Percentiles rank a stretch among this genome's conserved stretches.
phyloP scores from a whole-genome alignment of 495 filamentous ascomycete species.

The Hyaloscypha hepaticicola region DNA sequence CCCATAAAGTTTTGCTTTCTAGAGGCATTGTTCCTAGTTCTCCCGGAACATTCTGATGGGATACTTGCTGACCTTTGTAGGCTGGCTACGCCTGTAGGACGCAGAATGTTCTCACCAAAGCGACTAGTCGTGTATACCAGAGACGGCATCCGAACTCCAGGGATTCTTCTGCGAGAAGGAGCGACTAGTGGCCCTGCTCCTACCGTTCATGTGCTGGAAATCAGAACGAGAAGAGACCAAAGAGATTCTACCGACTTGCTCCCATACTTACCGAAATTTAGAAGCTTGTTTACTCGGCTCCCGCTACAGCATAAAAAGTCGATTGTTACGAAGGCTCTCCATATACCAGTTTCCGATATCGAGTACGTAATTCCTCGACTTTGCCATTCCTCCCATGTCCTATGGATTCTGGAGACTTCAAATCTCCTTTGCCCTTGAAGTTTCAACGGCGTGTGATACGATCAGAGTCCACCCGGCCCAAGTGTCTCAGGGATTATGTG shows the following conservation, averaged over 20 bases:
- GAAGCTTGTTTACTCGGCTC: constrained; percentile 56
- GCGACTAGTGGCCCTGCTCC: constrained; percentile 58
- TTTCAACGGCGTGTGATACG: too few relatives aligned
- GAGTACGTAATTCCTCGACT: constrained; percentile 46
- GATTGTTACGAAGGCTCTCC: constrained; percentile 61
- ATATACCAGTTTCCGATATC: constrained; percentile 68
- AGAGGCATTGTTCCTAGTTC: too few relatives aligned
- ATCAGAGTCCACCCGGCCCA: too few relatives aligned
- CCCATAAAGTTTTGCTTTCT: too few relatives aligned
- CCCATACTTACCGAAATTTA: constrained; percentile 70
- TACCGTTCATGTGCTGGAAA: constrained; percentile 72
- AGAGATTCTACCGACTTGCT: constrained; percentile 76
- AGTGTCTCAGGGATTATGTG: neutral
- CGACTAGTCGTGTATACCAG: constrained; percentile 69
- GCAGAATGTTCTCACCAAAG: constrained; percentile 70
- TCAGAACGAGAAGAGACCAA: constrained; percentile 57
- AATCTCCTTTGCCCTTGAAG: neutral
- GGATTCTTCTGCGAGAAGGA: constrained; percentile 76
- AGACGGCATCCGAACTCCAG: constrained; percentile 76
- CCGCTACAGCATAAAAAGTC: constrained; percentile 51
- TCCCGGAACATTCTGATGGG: too few relatives aligned
- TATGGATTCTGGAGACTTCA: neutral
- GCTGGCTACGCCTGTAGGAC: constrained; percentile 73
- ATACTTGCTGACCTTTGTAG: too few relatives aligned
- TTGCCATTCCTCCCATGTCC: neutral